Base-by-base conservation (phyloP, 2,329 filamentous ascomycete genomes). In the Plectosphaerella sp. region DNA sequence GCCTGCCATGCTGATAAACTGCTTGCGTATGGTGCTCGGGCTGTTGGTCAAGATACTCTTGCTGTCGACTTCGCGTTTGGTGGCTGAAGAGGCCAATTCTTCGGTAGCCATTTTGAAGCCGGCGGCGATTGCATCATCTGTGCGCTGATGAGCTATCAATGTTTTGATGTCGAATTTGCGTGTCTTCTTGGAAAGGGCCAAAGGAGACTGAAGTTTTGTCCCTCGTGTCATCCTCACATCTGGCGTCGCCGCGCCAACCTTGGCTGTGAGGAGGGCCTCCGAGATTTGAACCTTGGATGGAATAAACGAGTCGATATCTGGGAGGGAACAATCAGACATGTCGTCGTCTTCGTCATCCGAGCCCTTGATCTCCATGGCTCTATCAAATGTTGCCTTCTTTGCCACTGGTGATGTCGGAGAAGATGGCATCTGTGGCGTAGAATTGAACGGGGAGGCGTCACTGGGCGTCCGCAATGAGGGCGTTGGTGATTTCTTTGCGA, bases 301-400 rank as follows among this genome's bases (percentile, higher is more conserved):
- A 3, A 47, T 53, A 11, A 56, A 42, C 48, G 54, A 50, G 28
- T 57, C 54, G 2, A 86, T 65, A 43, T 79, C 74, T 5, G 79
- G 76, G 14, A 86, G 73, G 0, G 86, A 86, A 47, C 78, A 78
- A 24, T 82, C 80, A 16, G 83, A 83, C 16, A 61, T 80, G 58
- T 85, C 77, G 25, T 77, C 78, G 16, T 79, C 79, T n/a, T 88
- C 87, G 10, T 87, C 86, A 61, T 92, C 89, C 0, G 89, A 91
- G 50, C 82, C 85, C 45, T 77, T 77, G 41, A 92, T 87, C 51
- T 86, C 71, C 12, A 82, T 68, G 59, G 82, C 73, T 64, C 82
- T 72, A 53, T 75, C 70, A 47, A 69, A 58, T 9, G 52, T 48
- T 53, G 58, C 39, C 48, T 61, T 62, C 43, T 59, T 46, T 48